Evolutionary conservation across 2,329 filamentous ascomycete genomes (phyloP).

Genomic region (Tolypocladium inflatum): DNA sequence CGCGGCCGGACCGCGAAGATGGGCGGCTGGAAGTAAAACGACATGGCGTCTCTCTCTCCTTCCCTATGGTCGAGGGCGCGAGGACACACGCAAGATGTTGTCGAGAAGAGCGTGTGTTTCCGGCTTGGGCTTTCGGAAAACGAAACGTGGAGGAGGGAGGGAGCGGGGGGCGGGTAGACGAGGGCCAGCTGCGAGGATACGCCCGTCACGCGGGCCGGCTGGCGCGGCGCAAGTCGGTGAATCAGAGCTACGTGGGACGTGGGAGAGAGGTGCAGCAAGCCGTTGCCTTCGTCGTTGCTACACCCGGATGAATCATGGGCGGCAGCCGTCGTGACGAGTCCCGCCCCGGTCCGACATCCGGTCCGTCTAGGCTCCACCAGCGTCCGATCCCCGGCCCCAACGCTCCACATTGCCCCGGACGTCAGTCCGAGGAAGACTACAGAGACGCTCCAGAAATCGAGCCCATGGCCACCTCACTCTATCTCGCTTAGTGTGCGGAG

Average conservation of each 20-base stretch:
- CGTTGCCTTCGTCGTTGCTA: neutral
- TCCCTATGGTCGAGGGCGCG: no score
- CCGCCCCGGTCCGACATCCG: neutral
- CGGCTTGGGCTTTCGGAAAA: no score
- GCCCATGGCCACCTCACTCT: neutral
- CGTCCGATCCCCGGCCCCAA: neutral
- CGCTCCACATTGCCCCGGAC: neutral
- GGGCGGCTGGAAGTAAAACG: constrained; percentile 15
- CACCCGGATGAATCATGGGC: neutral
- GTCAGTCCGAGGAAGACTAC: neutral
- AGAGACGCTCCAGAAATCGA: neutral
- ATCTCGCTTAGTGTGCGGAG: neutral
- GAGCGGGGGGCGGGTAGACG: neutral
- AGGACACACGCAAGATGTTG: no score
- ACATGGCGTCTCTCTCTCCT: constrained; percentile 14
- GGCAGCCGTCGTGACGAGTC: neutral
- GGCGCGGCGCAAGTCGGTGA: neutral
- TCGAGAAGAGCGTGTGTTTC: neutral
- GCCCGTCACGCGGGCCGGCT: neutral
- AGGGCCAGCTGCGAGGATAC: neutral
- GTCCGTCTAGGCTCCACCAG: neutral
- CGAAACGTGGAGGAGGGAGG: neutral
- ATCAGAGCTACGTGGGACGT: neutral
- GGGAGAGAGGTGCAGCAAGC: neutral
- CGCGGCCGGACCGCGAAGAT: constrained; percentile 8